Evolutionary conservation across 768 basidiomycete species (phyloP).

Genomic region (Coprinopsis marcescibilis): DNA sequence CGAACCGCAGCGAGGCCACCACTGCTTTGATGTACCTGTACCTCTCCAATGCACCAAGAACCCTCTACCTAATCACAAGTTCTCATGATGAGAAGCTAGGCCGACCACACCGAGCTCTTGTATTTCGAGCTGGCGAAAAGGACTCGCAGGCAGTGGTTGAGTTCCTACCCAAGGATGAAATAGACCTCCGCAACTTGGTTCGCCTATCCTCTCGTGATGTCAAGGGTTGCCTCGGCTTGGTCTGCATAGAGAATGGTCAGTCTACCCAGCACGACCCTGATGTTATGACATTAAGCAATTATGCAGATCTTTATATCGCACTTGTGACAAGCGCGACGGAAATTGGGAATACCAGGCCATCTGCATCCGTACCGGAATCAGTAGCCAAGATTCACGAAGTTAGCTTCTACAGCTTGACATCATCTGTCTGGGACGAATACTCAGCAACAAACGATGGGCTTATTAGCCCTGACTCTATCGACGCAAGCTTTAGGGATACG

Average conservation of each 20-base stretch:
- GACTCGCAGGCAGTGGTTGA: constrained; percentile 76
- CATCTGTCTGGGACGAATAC: constrained; percentile 79
- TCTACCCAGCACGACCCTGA: constrained; percentile 1
- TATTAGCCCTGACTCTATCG: constrained; percentile 51
- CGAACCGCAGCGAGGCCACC: not conserved
- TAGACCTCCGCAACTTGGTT: constrained; percentile 60
- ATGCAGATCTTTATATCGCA: constrained; percentile 77
- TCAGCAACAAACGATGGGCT: constrained; percentile 45
- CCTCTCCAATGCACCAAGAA: constrained; percentile 60
- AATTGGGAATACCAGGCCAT: constrained; percentile 64
- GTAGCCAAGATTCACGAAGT: constrained; percentile 86
- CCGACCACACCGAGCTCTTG: constrained; percentile 55
- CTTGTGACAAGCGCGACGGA: constrained; percentile 73
- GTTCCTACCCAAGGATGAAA: constrained; percentile 67
- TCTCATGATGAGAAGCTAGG: constrained; percentile 60
- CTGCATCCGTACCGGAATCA: constrained; percentile 51
- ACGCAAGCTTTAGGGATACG: constrained; percentile 42
- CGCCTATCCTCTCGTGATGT: constrained; percentile 66
- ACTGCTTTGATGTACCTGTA: constrained; percentile 61
- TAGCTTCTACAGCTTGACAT: constrained; percentile 82
- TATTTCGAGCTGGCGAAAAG: constrained; percentile 60
- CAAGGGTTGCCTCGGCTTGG: constrained; percentile 81
- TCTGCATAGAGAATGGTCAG: constrained; percentile 66
- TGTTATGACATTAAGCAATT: not conserved
- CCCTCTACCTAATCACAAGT: constrained; percentile 68